Base-by-base conservation (phyloP, 139 green algal species). In the Marvania coccoides region DNA sequence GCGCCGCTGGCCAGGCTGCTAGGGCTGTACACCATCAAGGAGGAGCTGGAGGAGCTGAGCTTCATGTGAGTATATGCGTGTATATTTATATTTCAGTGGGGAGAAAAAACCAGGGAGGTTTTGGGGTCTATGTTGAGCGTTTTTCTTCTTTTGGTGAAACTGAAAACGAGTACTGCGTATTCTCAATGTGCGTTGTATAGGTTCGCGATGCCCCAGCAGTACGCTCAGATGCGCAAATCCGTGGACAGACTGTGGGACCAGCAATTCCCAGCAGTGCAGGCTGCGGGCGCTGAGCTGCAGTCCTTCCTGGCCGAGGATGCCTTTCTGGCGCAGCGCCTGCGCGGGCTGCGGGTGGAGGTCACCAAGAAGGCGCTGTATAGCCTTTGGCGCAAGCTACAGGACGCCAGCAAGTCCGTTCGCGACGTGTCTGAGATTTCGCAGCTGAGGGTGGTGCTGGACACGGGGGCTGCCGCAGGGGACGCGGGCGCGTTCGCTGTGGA, bases 41-140 rank as follows among this genome's bases (percentile, higher is more conserved):
- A 91, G 55, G 90, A 96, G 83, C 79, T 96, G 36, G 89, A 96
- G 70, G 89, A 92, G 46, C 74, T 95, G 58, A 75, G 66, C 59
- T 91, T 95, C 67, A 73, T 57, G 68, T 91, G 69, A 78, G 48
- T 15, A 8, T 15, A 55, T n/a, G n/a, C n/a, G n/a, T n/a, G n/a
- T n/a, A n/a, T n/a, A n/a, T n/a, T n/a, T n/a, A 48, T 48, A 23
- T 13, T 14, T 48, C 13, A 13, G 14, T 23, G 40, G 14, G 13
- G 15, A 48, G 15, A 48, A n/a, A n/a, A n/a, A n/a, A n/a, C n/a
- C n/a, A n/a, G n/a, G n/a, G n/a, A n/a, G n/a, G n/a, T n/a, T n/a
- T n/a, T n/a, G n/a, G n/a, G n/a, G n/a, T n/a, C n/a, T n/a, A n/a
- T n/a, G n/a, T n/a, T n/a, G n/a, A n/a, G n/a, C n/a, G n/a, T n/a